Conservation (phyloP, 208 protist species). For the Kentomonas sorsogonicus region DNA sequence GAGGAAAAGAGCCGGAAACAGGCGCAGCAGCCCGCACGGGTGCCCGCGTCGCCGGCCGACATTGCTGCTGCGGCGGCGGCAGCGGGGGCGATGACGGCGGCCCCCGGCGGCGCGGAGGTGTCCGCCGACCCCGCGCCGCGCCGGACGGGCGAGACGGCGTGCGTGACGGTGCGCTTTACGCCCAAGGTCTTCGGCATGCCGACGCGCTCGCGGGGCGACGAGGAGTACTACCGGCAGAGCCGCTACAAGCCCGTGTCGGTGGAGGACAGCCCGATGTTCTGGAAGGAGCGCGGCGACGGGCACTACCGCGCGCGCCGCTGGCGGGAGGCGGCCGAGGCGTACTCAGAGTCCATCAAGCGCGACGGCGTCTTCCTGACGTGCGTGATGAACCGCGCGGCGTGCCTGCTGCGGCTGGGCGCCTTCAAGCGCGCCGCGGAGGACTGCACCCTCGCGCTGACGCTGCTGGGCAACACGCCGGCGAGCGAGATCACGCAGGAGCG, state of each 20-base stretch:
- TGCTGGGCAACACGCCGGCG: conserved; percentile 86
- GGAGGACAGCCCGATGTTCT: conserved; percentile 91
- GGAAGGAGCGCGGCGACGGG: conserved; percentile 86
- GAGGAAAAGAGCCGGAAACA: background rate
- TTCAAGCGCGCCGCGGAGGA: conserved; percentile 82
- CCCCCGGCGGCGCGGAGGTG: background rate
- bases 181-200: conserved; percentile 74
- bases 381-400: conserved; percentile 85
- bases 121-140: background rate
- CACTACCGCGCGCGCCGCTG: conserved; percentile 70
- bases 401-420: conserved; percentile 72
- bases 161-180: conserved; percentile 83
- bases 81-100: background rate
- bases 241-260: conserved; percentile 88
- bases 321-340: conserved; percentile 75
- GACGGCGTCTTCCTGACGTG: conserved; percentile 88
- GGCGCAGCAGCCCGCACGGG: background rate
- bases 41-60: background rate
- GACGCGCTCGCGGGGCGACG: conserved; percentile 80
- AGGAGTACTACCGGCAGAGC: conserved; percentile 89
- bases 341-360: conserved; percentile 90
- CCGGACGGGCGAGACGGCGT: conserved; percentile 45
- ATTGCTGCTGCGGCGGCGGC: background rate
- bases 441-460: conserved; percentile 80
- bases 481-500: conserved; percentile 87